A percentile compares a stretch with the other conserved stretches of the same genome.
These are phyloP conservation scores for Aspergillus panamensis DNA, from an alignment of 495 filamentous ascomycete genomes.

Conservation along the genomic window DNA sequence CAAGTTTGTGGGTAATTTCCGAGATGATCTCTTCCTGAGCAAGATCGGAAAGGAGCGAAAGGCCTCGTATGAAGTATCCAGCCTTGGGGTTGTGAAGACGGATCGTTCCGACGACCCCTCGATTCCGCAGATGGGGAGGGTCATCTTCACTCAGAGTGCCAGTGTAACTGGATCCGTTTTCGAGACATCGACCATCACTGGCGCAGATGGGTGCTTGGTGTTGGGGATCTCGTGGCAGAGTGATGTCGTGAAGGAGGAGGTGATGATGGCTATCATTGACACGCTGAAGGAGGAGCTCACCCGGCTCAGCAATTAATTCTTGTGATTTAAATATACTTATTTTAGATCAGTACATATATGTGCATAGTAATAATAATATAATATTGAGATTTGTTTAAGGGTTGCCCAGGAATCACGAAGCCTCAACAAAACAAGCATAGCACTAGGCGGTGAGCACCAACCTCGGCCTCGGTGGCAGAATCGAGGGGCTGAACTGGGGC, in stretches of 20 bases:
- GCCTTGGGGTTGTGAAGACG: slow-evolving; percentile 36
- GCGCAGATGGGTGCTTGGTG: slow-evolving; percentile 38
- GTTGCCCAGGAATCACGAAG: background rate
- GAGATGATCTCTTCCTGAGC: slow-evolving; percentile 28
- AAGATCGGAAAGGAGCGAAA: slow-evolving; percentile 35
- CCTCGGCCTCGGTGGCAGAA: slow-evolving; percentile 29
- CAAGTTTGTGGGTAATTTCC: slow-evolving; percentile 34
- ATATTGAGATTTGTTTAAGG: background rate
- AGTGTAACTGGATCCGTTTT: slow-evolving; percentile 39
- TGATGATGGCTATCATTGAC: slow-evolving; percentile 26
- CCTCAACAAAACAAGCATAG: background rate
- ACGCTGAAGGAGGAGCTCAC: slow-evolving; percentile 22
- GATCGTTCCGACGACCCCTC: slow-evolving; percentile 21
- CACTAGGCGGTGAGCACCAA: slow-evolving; percentile 21
- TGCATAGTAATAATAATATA: background rate
- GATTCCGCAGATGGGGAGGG: slow-evolving; percentile 28
- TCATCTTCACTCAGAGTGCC: slow-evolving; percentile 48
- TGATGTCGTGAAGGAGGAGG: slow-evolving; percentile 30
- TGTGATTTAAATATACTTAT: background rate
- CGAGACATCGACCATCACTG: slow-evolving; percentile 36
- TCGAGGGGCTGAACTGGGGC: slow-evolving; percentile 23
- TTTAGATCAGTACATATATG: background rate
- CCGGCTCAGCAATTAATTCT: slow-evolving; percentile 1
- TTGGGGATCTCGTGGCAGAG: slow-evolving; percentile 40
- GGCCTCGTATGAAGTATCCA: slow-evolving; percentile 43